Conservation (phyloP, 2,329 filamentous ascomycete genomes). For the Colletotrichum tanaceti region DNA sequence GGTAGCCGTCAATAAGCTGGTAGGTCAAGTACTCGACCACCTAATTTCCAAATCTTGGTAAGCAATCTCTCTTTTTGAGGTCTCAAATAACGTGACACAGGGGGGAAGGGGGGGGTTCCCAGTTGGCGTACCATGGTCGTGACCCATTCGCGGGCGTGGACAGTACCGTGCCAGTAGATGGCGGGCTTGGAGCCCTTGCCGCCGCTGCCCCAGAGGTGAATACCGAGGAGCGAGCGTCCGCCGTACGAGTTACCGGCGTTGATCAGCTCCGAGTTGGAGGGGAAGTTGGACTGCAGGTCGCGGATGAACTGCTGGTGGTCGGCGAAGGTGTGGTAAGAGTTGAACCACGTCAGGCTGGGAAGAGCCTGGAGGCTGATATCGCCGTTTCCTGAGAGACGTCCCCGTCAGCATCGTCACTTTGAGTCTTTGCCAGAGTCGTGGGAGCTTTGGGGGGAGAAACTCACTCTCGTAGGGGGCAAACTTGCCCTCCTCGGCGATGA, state of each 20-base stretch:
- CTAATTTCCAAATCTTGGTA: slow-evolving; percentile 42
- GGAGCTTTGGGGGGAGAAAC: not conserved
- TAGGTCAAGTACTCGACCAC: slow-evolving; percentile 65
- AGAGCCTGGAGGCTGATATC: slow-evolving; percentile 29
- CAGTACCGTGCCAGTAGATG: slow-evolving; percentile 67
- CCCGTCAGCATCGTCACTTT: not conserved
- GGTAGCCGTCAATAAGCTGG: slow-evolving; percentile 60
- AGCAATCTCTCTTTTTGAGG: too few species aligned
- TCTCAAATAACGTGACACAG: too few species aligned
- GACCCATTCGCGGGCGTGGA: slow-evolving; percentile 72
- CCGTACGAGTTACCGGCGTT: slow-evolving; percentile 60
- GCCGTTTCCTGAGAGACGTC: slow-evolving; percentile 11
- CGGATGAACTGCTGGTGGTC: slow-evolving; percentile 62
- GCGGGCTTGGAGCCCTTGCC: slow-evolving; percentile 61
- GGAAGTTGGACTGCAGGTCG: slow-evolving; percentile 57
- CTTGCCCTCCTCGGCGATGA: slow-evolving; percentile 42
- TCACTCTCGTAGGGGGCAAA: slow-evolving; percentile 37
- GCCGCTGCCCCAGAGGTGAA: slow-evolving; percentile 64
- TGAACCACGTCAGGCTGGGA: slow-evolving; percentile 59
- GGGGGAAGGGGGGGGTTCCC: too few species aligned
- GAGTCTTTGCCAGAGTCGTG: fast-evolving
- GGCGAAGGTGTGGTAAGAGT: slow-evolving; percentile 63
- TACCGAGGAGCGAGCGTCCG: slow-evolving; percentile 69
- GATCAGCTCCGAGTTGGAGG: slow-evolving; percentile 61
- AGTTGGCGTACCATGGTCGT: slow-evolving; percentile 58